A percentile compares a stretch with the other conserved stretches of the same genome.
These are phyloP conservation scores for Suhomyces anneliseae DNA, from an alignment of 1,139 yeast genomes.

Conservation along the genomic window DNA sequence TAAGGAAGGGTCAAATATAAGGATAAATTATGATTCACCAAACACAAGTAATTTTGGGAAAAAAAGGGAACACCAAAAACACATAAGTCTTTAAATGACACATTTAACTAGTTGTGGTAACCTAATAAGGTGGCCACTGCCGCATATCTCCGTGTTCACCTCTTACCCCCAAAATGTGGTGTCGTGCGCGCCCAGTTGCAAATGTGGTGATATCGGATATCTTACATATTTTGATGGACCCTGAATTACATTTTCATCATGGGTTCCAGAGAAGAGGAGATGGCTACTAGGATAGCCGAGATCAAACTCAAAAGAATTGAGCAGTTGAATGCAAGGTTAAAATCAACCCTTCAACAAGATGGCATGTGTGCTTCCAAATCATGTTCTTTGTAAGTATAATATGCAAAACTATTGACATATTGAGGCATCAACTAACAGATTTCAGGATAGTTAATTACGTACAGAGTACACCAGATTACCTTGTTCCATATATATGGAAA, in stretches of 20 bases:
- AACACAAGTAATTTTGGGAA: too few relatives aligned
- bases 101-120: too few relatives aligned
- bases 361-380: constrained; percentile 72
- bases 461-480: constrained; percentile 51
- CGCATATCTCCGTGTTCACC: too few relatives aligned
- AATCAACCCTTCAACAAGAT: constrained; percentile 53
- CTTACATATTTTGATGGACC: neutral
- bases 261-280: constrained; percentile 4
- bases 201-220: constrained; percentile 5
- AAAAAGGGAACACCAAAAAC: too few relatives aligned
- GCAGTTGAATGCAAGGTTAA: constrained; percentile 58
- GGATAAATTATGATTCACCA: too few relatives aligned
- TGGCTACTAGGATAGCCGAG: constrained; percentile 32
- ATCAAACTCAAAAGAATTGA: constrained; percentile 64
- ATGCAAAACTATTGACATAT: neutral
- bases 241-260: neutral
- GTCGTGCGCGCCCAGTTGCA: constrained; percentile 8
- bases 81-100: too few relatives aligned
- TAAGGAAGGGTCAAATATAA: too few relatives aligned
- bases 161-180: neutral
- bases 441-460: constrained; percentile 43
- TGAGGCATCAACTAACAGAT: constrained; percentile 12
- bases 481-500: constrained; percentile 53
- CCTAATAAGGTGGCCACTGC: too few relatives aligned
- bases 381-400: constrained; percentile 39